Base-by-base conservation (phyloP, 1,284 basidiomycete species). In the Ustilago tritici region DNA sequence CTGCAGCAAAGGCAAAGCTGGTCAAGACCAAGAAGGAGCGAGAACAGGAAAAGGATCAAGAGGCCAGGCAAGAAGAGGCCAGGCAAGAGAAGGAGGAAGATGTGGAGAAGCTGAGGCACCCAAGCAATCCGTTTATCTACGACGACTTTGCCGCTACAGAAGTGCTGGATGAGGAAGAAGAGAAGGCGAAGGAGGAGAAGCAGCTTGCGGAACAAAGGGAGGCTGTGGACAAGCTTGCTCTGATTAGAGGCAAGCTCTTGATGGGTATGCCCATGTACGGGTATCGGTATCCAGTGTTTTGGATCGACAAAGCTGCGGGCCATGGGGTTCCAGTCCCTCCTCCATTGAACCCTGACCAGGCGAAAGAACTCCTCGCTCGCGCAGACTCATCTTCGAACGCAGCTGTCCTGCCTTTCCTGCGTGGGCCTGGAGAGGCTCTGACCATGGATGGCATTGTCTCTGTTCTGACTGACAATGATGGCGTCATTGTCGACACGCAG, bases 201-300 rank as follows among this genome's bases (percentile, higher is more conserved):
- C 14, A 12, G n/a, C 7, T 46, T 8, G 43, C 23, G 36, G 56
- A 43, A 34, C 50, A 56, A 38, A 34, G 31, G 36, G 32, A 43
- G 23, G 55, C 40, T 35, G 41, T 34, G 5, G 31, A 61, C 23
- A 56, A 63, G 1, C 34, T 68, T 7, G 49, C 38, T 5, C 7
- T 50, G 28, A 64, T 70, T 17, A 4, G 65, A n/a, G 65, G 61
- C 0, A 70, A 78, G 49, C 57, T 74, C 3, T 58, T 78, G 46
- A 74, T 78, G 68, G 76, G 76, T 3, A 58, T 78, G 50, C 76
- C 76, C 0, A 67, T 78, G 67, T 78, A 78, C 38, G 67, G 56
- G n/a, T 78, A 78, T 19, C 68, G 61, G 19, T 78, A 78, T 31
- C 76, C 76, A 2, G 8, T 78, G 5, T 74, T 78, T 43, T 74